A percentile compares a stretch with the other conserved stretches of the same genome.
Conservation (phyloP, 2,329 filamentous ascomycete species). For the Calonectria henricotiae region DNA sequence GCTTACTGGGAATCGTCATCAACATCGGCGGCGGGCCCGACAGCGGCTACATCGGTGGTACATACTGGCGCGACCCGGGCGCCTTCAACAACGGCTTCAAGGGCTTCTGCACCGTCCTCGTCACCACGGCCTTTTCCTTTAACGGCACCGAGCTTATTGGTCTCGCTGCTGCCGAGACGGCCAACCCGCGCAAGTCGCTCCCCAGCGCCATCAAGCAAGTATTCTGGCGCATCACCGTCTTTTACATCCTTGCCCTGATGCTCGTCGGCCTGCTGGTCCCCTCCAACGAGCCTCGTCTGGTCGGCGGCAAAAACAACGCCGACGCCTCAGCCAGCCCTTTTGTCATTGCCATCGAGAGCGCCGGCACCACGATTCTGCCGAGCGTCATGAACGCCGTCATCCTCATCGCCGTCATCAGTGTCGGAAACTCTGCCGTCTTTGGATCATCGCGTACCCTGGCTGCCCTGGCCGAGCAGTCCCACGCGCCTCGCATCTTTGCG, state of each 20-base stretch:
- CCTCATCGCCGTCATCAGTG: slow-evolving; percentile 89
- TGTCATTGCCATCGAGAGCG: slow-evolving; percentile 91
- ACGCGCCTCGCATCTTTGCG: slow-evolving; percentile 83
- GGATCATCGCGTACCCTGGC: slow-evolving; percentile 92
- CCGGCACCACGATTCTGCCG: slow-evolving; percentile 84
- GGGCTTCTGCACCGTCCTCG: slow-evolving; percentile 83
- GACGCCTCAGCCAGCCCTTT: slow-evolving; percentile 89
- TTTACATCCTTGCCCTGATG: slow-evolving; percentile 89
- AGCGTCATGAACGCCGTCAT: slow-evolving; percentile 97
- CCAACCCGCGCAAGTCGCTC: slow-evolving; percentile 84
- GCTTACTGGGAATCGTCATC: slow-evolving; percentile 87
- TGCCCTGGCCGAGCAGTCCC: slow-evolving; percentile 88
- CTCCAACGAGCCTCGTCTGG: slow-evolving; percentile 77
- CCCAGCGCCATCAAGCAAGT: slow-evolving; percentile 93
- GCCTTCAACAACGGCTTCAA: slow-evolving; percentile 89
- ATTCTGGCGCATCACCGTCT: slow-evolving; percentile 93
- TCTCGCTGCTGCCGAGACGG: slow-evolving; percentile 83
- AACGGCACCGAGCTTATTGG: slow-evolving; percentile 84
- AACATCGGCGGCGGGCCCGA: slow-evolving; percentile 85
- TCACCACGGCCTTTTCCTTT: slow-evolving; percentile 84
- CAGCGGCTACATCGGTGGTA: slow-evolving; percentile 84
- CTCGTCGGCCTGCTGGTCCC: slow-evolving; percentile 88
- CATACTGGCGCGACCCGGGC: slow-evolving; percentile 84
- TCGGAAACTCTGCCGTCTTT: slow-evolving; percentile 93
- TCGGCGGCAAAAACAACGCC: slow-evolving; percentile 69